Conservation (phyloP, 2,329 filamentous ascomycete genomes). For the Penicillium paneum region DNA sequence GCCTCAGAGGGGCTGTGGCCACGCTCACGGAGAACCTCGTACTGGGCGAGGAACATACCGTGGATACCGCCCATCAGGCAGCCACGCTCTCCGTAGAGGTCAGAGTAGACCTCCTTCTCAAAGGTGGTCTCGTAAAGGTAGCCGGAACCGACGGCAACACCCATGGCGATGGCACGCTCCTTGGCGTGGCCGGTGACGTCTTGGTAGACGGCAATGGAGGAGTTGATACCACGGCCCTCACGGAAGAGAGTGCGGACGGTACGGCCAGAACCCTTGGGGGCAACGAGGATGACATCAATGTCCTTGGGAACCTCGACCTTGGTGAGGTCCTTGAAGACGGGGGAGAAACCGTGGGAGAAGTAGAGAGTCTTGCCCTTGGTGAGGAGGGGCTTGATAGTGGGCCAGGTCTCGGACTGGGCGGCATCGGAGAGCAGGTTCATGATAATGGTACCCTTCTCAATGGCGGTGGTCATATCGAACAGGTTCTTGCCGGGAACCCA, state of each 20-base stretch:
- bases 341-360: conserved; percentile 99
- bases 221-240: conserved; percentile 99
- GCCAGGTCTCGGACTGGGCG: conserved; percentile 98
- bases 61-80: conserved; percentile 99
- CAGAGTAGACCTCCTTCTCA: conserved; percentile 99
- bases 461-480: conserved; percentile 97
- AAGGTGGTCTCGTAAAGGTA: conserved; percentile 99
- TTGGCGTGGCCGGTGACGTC: conserved; percentile 97
- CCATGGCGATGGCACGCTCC: conserved; percentile 95
- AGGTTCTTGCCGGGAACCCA: conserved; percentile 99
- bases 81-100: conserved; percentile 99
- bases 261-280: conserved; percentile 97
- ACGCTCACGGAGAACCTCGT: conserved; percentile 98
- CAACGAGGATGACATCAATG: conserved; percentile 98
- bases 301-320: conserved; percentile 95
- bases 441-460: conserved; percentile 86
- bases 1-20: conserved; percentile 97
- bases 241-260: conserved; percentile 98
- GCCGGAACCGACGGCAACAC: conserved; percentile 93
- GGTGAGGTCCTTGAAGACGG: conserved; percentile 99
- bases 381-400: conserved; percentile 93
- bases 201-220: conserved; percentile 96
- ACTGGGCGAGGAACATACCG: conserved; percentile 99
- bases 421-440: conserved; percentile 99
- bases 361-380: conserved; percentile 99